Evolutionary conservation across 2,329 filamentous ascomycete species (phyloP).

Genomic region (Epichloe elymi): DNA sequence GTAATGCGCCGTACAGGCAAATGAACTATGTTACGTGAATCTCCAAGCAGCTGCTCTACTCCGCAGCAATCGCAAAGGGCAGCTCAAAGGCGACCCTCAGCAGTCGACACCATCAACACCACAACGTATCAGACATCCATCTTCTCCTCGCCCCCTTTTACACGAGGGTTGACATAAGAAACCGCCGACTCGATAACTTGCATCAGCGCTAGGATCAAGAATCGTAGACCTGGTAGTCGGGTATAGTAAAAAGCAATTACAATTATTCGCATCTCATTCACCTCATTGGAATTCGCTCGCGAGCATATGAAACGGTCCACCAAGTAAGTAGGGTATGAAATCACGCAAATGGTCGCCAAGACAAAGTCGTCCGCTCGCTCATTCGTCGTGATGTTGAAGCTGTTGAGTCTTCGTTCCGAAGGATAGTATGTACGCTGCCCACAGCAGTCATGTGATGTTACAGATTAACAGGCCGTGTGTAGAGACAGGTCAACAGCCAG

Average conservation of each 20-base stretch:
- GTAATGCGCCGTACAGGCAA: slow-evolving; percentile 3
- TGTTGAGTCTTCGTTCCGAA: slow-evolving; percentile 1
- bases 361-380: background rate
- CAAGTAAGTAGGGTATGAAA: background rate
- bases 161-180: background rate
- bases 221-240: slow-evolving; percentile 3
- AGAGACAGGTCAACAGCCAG: background rate
- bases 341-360: background rate
- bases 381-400: slow-evolving; percentile 7
- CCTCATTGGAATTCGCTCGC: slow-evolving; percentile 4
- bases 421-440: slow-evolving; percentile 9
- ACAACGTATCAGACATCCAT: slow-evolving; percentile 1
- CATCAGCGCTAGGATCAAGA: slow-evolving; percentile 5
- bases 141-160: background rate
- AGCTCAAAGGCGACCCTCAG: background rate
- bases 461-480: slow-evolving; percentile 1
- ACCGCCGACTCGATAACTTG: background rate
- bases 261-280: slow-evolving; percentile 7
- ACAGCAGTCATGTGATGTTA: slow-evolving; percentile 4
- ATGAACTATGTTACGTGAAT: slow-evolving; percentile 8
- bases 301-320: slow-evolving; percentile 2
- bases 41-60: slow-evolving; percentile 2
- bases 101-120: background rate
- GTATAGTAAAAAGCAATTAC: slow-evolving; percentile 6
- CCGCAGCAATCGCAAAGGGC: background rate